Evolutionary conservation across 2,329 filamentous ascomycete species (phyloP), one percentile per base, ranked within the genome.

Genomic region (Pseudogymnoascus sp.): DNA sequence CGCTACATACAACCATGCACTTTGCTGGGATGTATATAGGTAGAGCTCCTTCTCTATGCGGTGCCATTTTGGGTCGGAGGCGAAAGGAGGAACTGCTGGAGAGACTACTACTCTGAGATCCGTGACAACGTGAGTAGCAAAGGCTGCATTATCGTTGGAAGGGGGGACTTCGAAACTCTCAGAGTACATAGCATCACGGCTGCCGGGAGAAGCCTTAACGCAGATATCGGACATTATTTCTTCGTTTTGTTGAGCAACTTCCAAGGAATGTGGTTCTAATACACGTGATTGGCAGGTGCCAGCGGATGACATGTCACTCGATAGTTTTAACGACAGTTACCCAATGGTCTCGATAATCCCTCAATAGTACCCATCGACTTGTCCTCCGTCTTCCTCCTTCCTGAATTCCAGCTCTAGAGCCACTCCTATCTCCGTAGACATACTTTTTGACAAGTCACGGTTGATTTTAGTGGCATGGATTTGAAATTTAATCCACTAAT

Each of bases 51-150:
- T 31, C 28, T 40, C n/a, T 12, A 40, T 40, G n/a, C n/a, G 37
- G 37, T 40, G n/a, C 37, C n/a, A 40, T 16, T 40, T 40, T 5
- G 36, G 5, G 36, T 34, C 36, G 66, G 66, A 70, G 61, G 65
- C 68, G 40, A 70, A 70, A 66, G 65, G 66, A 68, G 65, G 50
- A 59, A 25, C 64, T 28, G 61, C 67, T 44, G 66, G 44, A 67
- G 68, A 67, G 68, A 66, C 67, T 67, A 70, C 65, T 67, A 76
- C 53, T 61, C 69, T 73, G 62, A 75, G 69, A 70, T 76, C 74
- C 23, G 71, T 75, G 64, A 75, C 64, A 64, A 74, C 70, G 63
- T 69, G 66, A 67, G 64, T 63, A 68, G 61, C 50, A 61, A 4
- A 6, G 37, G 37, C 37, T n/a, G 7, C 16, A 40, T 68, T 65